Conservation (phyloP, 2,329 filamentous ascomycete genomes). For the Fusarium anguioides region DNA sequence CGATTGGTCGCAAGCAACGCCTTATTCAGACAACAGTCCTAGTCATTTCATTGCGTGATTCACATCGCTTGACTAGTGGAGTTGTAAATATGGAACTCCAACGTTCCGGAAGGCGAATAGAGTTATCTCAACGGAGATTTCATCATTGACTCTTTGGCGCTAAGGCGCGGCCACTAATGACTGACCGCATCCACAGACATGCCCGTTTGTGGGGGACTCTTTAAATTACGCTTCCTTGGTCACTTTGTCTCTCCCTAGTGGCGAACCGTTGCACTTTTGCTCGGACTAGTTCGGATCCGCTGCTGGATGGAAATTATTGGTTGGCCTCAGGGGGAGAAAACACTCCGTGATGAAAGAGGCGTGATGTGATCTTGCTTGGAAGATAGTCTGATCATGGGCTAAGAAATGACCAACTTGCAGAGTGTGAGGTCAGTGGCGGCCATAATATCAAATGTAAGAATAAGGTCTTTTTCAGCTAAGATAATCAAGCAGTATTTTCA, state of each 20-base stretch:
- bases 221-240: neutral
- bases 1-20: neutral
- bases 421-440: neutral
- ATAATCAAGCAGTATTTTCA: neutral
- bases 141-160: neutral
- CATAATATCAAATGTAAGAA: too few species aligned
- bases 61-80: neutral
- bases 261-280: neutral
- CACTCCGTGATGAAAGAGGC: neutral
- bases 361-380: neutral
- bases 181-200: neutral
- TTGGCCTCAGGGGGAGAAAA: neutral
- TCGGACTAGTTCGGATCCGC: neutral
- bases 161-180: neutral
- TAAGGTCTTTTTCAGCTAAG: neutral
- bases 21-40: neutral
- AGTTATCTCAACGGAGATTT: neutral
- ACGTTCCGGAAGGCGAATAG: neutral
- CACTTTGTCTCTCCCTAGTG: too few species aligned
- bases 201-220: neutral
- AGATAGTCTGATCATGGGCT: neutral
- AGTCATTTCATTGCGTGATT: neutral
- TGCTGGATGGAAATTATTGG: neutral
- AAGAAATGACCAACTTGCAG: neutral
- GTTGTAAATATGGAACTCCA: neutral